Base-by-base conservation (phyloP, 2,329 filamentous ascomycete species). In the Orbilia javanica region DNA sequence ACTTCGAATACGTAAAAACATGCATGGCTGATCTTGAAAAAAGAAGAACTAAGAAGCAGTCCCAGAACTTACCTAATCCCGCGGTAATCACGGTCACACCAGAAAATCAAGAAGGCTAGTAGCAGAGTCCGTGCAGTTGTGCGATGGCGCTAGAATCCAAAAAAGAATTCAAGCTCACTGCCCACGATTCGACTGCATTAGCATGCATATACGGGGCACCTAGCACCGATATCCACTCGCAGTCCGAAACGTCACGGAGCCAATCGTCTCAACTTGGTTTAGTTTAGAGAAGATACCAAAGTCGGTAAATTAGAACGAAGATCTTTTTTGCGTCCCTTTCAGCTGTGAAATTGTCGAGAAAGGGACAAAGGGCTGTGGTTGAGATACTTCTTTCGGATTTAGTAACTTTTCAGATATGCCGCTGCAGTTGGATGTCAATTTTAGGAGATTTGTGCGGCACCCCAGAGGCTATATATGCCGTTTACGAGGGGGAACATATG, bases 361-460 rank as follows among this genome's bases (percentile, higher is more conserved):
- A 20, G 52, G 27, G 52, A 7, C 7, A 7, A 31, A 31, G 29
- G n/a, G 4, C 29, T 7, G 29, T 36, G 34, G 2, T 36, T 36
- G 2, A 7, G 8, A 42, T 42, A 42, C 13, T 18, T 34, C 2
- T 42, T 42, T 42, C 13, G 39, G n/a, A 42, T n/a, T n/a, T n/a
- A n/a, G n/a, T n/a, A n/a, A n/a, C n/a, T n/a, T n/a, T n/a, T n/a
- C n/a, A n/a, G n/a, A n/a, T n/a, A n/a, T 57, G 52, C 29, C 29
- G 52, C 29, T 36, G 20, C n/a, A n/a, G n/a, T n/a, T n/a, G 11
- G 34, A 6, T 39, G 15, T 31, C 27, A 34, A 8, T 15, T 6
- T n/a, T 44, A 8, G 52, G 52, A 57, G n/a, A 53, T 18, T 53
- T 53, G 25, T 50, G 46, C 46, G 46, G 46, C 46, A 48, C 18